A percentile compares a stretch with the other conserved stretches of the same genome.
Conservation (phyloP, 2,329 filamentous ascomycete species). For the Trichoderma arundinaceum region DNA sequence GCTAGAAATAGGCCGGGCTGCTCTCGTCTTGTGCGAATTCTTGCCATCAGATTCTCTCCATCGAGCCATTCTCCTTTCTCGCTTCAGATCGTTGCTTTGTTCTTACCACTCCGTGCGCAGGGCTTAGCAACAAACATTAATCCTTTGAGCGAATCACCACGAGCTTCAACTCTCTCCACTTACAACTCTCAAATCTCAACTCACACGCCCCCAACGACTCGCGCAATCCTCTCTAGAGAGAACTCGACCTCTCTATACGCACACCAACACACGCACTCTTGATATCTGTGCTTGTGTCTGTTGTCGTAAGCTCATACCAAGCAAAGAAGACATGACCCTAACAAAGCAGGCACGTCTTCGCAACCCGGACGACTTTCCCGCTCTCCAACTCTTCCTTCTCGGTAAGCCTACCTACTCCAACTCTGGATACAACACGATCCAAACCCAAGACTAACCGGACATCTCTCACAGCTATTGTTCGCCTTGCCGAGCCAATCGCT, state of each 20-base stretch:
- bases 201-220: not conserved
- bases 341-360: conserved; percentile 57
- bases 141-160: not conserved
- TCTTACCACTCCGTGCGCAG: conserved; percentile 6
- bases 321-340: conserved; percentile 57
- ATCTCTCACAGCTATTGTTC: conserved; percentile 74
- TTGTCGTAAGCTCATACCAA: conserved; percentile 53
- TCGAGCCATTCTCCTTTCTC: not conserved
- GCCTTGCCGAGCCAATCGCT: conserved; percentile 89
- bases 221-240: conserved; percentile 1
- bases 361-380: conserved; percentile 78
- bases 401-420: conserved; percentile 59
- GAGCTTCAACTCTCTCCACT: not conserved
- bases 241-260: conserved; percentile 19
- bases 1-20: conserved; percentile 33
- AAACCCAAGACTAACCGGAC: not conserved
- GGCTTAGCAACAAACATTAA: conserved; percentile 6
- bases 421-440: not conserved
- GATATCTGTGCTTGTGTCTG: conserved; percentile 46
- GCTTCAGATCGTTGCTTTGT: conserved; percentile 7
- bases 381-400: conserved; percentile 80
- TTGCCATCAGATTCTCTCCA: conserved; percentile 4
- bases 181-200: not conserved
- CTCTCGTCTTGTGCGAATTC: conserved; percentile 16
- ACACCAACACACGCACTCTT: conserved; percentile 33